Evolutionary conservation across 768 basidiomycete species (phyloP).

Genomic region (Naematelia encephala): DNA sequence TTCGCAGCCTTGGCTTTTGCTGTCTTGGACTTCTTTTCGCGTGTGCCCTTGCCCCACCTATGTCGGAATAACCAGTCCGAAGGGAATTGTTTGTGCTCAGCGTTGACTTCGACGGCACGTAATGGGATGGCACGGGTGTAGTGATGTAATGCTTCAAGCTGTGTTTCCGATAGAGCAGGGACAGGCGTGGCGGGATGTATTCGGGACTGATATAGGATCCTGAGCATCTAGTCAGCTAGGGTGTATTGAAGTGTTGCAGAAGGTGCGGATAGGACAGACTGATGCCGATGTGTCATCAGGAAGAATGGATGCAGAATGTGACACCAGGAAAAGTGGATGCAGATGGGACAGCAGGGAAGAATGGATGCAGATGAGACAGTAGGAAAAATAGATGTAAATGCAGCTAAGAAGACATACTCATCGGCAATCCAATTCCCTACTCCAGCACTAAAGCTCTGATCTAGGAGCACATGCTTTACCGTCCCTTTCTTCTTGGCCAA

Average conservation of each 20-base stretch:
- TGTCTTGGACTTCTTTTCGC: slow-evolving; percentile 22
- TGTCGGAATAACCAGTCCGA: slow-evolving; percentile 51
- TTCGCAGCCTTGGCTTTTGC: neutral
- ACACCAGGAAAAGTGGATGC: neutral
- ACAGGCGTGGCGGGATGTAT: slow-evolving; percentile 70
- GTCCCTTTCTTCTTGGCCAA: slow-evolving; percentile 62
- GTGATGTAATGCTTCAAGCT: slow-evolving; percentile 58
- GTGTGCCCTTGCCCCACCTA: slow-evolving; percentile 48
- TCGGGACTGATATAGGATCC: slow-evolving; percentile 66
- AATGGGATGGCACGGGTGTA: slow-evolving; percentile 60
- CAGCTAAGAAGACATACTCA: slow-evolving; percentile 15
- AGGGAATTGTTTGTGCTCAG: slow-evolving; percentile 67
- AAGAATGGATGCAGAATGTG: too few species aligned
- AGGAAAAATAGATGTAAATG: neutral
- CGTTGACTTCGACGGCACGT: slow-evolving; percentile 65
- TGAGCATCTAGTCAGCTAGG: slow-evolving; percentile 54
- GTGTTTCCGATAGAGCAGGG: slow-evolving; percentile 57
- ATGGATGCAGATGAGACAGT: neutral
- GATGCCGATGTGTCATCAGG: too few species aligned
- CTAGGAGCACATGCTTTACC: slow-evolving; percentile 70
- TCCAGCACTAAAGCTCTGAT: slow-evolving; percentile 76
- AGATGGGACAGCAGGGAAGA: neutral
- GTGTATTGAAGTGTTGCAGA: neutral
- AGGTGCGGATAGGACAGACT: too few species aligned
- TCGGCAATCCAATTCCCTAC: slow-evolving; percentile 59